phyloP scores from a whole-genome alignment of 1,284 basidiomycete genomes.

The Erythrobasidium hasegawianum region DNA sequence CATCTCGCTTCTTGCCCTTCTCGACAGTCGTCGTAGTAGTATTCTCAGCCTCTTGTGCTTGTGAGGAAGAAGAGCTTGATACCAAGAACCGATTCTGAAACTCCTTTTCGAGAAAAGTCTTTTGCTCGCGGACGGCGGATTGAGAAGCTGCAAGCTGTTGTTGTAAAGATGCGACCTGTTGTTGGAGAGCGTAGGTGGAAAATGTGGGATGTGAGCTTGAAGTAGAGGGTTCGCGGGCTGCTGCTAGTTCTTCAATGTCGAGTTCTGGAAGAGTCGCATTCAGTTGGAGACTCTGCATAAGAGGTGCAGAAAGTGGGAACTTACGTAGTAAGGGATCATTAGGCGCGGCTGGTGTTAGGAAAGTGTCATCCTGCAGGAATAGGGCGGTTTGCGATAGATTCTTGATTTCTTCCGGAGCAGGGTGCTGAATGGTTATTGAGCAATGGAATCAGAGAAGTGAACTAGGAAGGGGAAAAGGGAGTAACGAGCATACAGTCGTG shows the following conservation, averaged over 20 bases:
- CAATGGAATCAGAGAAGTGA: background rate
- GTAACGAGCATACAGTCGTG: constrained; percentile 55
- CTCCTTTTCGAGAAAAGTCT: background rate
- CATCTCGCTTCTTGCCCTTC: constrained; percentile 57
- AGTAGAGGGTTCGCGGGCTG: constrained; percentile 4
- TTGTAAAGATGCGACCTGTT: constrained; percentile 14
- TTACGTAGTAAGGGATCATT: constrained; percentile 84
- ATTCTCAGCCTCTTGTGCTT: background rate
- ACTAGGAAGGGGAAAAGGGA: background rate
- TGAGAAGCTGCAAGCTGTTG: constrained; percentile 21
- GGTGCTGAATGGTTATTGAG: constrained; percentile 40
- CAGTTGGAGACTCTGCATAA: background rate
- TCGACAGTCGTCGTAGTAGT: constrained; percentile 28
- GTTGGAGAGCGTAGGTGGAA: background rate
- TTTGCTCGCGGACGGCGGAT: background rate
- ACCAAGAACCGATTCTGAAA: constrained; percentile 3
- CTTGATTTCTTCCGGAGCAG: constrained; percentile 53
- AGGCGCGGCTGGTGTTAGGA: constrained; percentile 70
- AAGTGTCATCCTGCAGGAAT: constrained; percentile 68
- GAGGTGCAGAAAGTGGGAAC: constrained; percentile 45
- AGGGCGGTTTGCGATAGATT: constrained; percentile 59
- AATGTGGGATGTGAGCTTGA: constrained; percentile 4
- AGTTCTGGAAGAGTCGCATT: constrained; percentile 53
- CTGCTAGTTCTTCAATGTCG: constrained; percentile 56
- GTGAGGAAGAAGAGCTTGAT: background rate